Evolutionary conservation across 176 grass and related monocot species (phyloP).

Genomic region (Musa acuminata): DNA sequence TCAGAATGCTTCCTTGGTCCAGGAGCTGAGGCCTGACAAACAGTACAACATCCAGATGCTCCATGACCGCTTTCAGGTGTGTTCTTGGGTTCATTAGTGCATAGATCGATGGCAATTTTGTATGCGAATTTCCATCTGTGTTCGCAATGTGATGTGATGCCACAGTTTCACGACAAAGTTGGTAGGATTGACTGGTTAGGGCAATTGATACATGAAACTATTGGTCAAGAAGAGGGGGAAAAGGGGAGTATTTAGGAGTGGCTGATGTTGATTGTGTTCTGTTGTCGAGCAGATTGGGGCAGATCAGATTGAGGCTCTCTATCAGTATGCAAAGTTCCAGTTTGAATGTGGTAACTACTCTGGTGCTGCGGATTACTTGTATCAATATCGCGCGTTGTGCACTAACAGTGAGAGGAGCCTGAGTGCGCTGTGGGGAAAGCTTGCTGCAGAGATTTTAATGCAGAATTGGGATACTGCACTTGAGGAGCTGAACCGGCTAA

Average conservation of each 20-base stretch:
- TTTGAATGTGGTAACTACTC: constrained; percentile 94
- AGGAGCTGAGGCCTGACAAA: constrained; percentile 71
- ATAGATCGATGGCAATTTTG: background rate
- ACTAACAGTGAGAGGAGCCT: constrained; percentile 72
- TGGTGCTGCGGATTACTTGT: constrained; percentile 60
- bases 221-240: background rate
- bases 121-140: background rate
- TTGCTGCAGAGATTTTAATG: constrained; percentile 87
- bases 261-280: background rate
- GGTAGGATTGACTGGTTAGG: background rate
- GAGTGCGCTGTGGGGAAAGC: constrained; percentile 77
- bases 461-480: constrained; percentile 86
- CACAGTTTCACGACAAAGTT: background rate
- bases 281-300: constrained; percentile 56
- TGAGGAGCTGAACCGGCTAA: constrained; percentile 83
- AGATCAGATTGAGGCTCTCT: constrained; percentile 78
- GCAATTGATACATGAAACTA: background rate
- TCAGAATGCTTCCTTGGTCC: constrained; percentile 50
- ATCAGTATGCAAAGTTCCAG: constrained; percentile 85
- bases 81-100: background rate
- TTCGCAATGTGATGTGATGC: too few relatives aligned
- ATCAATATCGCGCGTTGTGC: constrained; percentile 80
- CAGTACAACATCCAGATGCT: constrained; percentile 88
- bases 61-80: constrained; percentile 68
- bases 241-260: background rate